Evolutionary conservation across 495 filamentous ascomycete genomes (phyloP).

Genomic region (Pyrenula massariospora): DNA sequence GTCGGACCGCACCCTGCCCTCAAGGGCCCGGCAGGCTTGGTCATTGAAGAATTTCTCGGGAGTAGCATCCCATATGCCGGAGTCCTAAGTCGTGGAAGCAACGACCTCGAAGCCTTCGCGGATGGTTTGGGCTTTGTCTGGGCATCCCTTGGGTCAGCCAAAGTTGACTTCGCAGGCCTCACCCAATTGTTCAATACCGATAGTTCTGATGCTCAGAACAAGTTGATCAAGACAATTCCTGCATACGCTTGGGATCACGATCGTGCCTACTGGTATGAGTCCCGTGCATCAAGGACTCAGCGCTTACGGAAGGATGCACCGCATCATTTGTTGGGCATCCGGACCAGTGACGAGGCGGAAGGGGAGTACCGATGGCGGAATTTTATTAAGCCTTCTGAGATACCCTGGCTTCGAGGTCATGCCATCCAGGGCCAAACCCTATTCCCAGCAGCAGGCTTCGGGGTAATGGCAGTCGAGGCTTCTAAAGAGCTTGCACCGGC

Average conservation of each 20-base stretch:
- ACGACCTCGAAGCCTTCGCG: slow-evolving; percentile 28
- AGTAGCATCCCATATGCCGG: slow-evolving; percentile 24
- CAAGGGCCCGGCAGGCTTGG: slow-evolving; percentile 29
- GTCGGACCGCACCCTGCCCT: slow-evolving; percentile 38
- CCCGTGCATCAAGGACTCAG: slow-evolving; percentile 17
- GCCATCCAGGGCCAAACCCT: slow-evolving; percentile 17
- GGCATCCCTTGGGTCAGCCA: slow-evolving; percentile 21
- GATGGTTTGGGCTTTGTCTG: slow-evolving; percentile 37
- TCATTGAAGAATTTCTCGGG: slow-evolving; percentile 1
- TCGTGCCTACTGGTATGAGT: slow-evolving; percentile 30
- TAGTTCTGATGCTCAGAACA: neutral
- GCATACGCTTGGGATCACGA: slow-evolving; percentile 30
- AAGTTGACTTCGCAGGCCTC: slow-evolving; percentile 11
- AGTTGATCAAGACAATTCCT: slow-evolving; percentile 20
- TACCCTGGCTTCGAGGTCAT: slow-evolving; percentile 15
- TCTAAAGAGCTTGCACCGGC: slow-evolving; percentile 5
- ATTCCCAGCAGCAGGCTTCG: slow-evolving; percentile 41
- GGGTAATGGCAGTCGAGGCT: slow-evolving; percentile 38
- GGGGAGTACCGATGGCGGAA: slow-evolving; percentile 5
- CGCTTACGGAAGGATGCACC: slow-evolving; percentile 13
- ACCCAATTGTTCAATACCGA: neutral
- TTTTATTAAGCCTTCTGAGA: slow-evolving; percentile 6
- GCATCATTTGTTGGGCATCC: neutral
- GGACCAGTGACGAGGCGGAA: neutral
- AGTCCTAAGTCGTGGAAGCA: slow-evolving; percentile 20